These are phyloP conservation scores for Saccharomycopsis selenospora DNA, from an alignment of 805 yeast species.

Conservation along the genomic window DNA sequence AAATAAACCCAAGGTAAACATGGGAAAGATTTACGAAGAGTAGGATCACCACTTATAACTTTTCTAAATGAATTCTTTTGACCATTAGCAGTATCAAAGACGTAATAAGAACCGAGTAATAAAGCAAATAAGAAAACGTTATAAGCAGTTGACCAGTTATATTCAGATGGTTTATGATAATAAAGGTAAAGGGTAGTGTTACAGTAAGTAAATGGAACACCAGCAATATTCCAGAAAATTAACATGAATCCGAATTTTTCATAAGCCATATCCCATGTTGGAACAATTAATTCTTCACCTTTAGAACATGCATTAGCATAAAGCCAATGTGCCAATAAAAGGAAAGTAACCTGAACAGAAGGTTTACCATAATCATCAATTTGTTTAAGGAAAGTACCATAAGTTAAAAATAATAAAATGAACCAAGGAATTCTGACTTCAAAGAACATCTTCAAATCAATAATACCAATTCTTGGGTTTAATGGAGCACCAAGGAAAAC, in stretches of 20 bases:
- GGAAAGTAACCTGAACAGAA: conserved; percentile 45
- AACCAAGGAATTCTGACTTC: conserved; percentile 98
- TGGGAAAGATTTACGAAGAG: conserved; percentile 84
- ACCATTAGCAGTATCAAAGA: conserved; percentile 91
- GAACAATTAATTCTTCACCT: conserved; percentile 95
- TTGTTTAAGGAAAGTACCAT: conserved; percentile 73
- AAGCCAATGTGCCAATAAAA: conserved; percentile 81
- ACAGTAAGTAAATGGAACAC: conserved; percentile 97
- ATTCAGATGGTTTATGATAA: conserved; percentile 78
- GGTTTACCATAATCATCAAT: conserved; percentile 74
- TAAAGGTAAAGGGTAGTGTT: conserved; percentile 82
- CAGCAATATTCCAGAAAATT: conserved; percentile 97
- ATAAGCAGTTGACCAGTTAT: conserved; percentile 61
- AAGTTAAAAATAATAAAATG: conserved; percentile 68
- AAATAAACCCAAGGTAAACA: conserved; percentile 79
- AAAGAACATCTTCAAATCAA: conserved; percentile 94
- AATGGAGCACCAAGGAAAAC: conserved; percentile 96
- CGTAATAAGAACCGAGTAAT: conserved; percentile 69
- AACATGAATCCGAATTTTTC: conserved; percentile 99
- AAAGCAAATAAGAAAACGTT: conserved; percentile 48
- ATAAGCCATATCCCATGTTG: conserved; percentile 99
- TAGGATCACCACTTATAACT: conserved; percentile 68
- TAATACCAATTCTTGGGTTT: conserved; percentile 88
- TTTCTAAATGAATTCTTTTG: conserved; percentile 93
- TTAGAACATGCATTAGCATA: conserved; percentile 96